Conservation (phyloP, 805 yeast genomes). For the Priceomyces fermenticarens region DNA sequence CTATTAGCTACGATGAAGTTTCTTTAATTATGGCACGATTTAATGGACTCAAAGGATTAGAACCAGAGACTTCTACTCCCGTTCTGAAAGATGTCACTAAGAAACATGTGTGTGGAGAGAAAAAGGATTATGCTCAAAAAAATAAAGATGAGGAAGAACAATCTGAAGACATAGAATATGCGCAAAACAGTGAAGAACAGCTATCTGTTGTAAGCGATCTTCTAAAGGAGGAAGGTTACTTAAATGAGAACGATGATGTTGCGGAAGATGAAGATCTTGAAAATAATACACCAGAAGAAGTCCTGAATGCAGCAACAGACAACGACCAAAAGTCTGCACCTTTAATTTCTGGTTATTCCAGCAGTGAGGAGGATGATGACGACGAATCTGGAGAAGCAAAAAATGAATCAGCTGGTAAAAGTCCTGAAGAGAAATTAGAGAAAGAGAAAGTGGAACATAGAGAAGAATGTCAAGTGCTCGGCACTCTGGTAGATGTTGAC, state of each 20-base stretch:
- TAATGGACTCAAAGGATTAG: slow-evolving; percentile 15
- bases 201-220: slow-evolving; percentile 13
- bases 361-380: slow-evolving; percentile 4
- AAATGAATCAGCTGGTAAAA: too few relatives aligned
- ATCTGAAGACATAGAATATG: too few relatives aligned
- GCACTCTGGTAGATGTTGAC: slow-evolving; percentile 20
- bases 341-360: slow-evolving; percentile 7
- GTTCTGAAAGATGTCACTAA: slow-evolving; percentile 4
- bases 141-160: slow-evolving; percentile 6
- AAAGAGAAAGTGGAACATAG: slow-evolving; percentile 1
- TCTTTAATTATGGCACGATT: slow-evolving; percentile 25
- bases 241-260: slow-evolving; percentile 5
- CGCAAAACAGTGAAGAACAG: slow-evolving; percentile 9
- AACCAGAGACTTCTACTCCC: slow-evolving; percentile 2
- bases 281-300: background rate
- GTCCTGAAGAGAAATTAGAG: background rate
- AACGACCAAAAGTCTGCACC: background rate
- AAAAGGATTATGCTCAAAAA: slow-evolving; percentile 4
- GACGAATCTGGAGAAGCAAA: background rate
- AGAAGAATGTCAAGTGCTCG: slow-evolving; percentile 7
- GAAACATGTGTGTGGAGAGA: background rate
- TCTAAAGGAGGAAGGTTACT: slow-evolving; percentile 17
- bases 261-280: slow-evolving; percentile 1
- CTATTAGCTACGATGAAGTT: slow-evolving; percentile 28
- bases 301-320: background rate